Evolutionary conservation across 2,329 filamentous ascomycete species (phyloP).

Genomic region (Colletotrichum costaricense): DNA sequence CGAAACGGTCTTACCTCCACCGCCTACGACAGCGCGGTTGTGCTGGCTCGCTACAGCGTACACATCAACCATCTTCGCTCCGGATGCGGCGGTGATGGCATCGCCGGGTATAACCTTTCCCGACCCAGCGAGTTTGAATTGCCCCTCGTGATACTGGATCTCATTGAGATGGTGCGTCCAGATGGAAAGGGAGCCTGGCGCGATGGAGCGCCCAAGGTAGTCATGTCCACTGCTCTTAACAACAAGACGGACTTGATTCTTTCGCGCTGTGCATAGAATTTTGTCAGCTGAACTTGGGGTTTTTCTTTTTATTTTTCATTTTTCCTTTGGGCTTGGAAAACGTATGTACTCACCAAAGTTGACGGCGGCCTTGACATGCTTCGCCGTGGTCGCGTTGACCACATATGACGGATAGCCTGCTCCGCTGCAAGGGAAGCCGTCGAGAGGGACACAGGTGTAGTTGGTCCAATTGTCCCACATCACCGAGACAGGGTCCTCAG

Average conservation of each 20-base stretch:
- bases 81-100: constrained; percentile 65
- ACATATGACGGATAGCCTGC: constrained; percentile 50
- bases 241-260: constrained; percentile 54
- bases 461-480: constrained; percentile 59
- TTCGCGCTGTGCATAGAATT: constrained; percentile 39
- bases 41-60: constrained; percentile 56
- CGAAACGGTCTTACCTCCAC: constrained; percentile 65
- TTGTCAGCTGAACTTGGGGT: constrained; percentile 37
- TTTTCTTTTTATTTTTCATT: too few species aligned
- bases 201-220: constrained; percentile 57
- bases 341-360: constrained; percentile 52
- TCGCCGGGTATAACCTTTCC: constrained; percentile 43
- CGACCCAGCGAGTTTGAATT: constrained; percentile 1
- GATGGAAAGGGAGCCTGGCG: constrained; percentile 62
- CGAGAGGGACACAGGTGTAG: constrained; percentile 60
- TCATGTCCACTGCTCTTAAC: constrained; percentile 58
- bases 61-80: constrained; percentile 61
- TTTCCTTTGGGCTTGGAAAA: too few species aligned
- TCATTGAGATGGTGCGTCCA: constrained; percentile 59
- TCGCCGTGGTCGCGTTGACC: constrained; percentile 46
- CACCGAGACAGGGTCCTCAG: constrained; percentile 46
- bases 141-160: constrained; percentile 3
- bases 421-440: constrained; percentile 46
- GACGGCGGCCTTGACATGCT: constrained; percentile 48
- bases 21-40: constrained; percentile 64